Evolutionary conservation across 805 yeast species (phyloP), one percentile per base, ranked within the genome.

Genomic region (Wickerhamomyces alni): DNA sequence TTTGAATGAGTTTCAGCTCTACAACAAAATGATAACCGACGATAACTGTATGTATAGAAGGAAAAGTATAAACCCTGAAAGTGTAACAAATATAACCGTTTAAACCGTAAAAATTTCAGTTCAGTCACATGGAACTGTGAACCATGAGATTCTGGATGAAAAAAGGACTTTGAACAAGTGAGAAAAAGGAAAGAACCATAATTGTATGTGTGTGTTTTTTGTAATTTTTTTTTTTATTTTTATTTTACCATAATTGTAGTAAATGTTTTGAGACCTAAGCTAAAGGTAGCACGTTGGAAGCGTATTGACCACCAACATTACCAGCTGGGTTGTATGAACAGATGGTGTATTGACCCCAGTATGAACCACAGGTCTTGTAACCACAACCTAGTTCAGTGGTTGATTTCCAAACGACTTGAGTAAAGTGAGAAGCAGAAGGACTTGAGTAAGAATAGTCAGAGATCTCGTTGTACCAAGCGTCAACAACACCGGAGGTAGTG

Each of bases 301-400:
- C 46, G 62, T 76, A 83, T 54, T 66, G 54, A 40, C 84, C 80
- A 36, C 69, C 62, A 38, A 70, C 56, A 64, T 87, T 87, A 52
- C 96, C 96, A 29, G 82, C 75, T 16, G 87, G 79, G 53, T 69
- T 65, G 61, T 88, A 87, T 38, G 81, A 77, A 61, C 96, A 87
- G 45, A 84, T 74, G 40, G 82, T 67, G 63, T 85, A 86, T 49
- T 67, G 63, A 39, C 78, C 77, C 75, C 70, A 66, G 54, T 66
- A 64, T 36, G 60, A 51, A 40, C 74, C 59, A 65, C 95, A 84
- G 47, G 70, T 58, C 55, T 76, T 79, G 59, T 68, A 31, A 31
- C 26, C 87, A 68, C 94, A 84, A 36, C 93, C 94, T 16, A 84
- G 60, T 47, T 73, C 61, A 8, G 75, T 62, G 30, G 83, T 64